These are phyloP conservation scores for Rauvolfia tetraphylla DNA, from an alignment of 257 asterid species.

Conservation along the genomic window DNA sequence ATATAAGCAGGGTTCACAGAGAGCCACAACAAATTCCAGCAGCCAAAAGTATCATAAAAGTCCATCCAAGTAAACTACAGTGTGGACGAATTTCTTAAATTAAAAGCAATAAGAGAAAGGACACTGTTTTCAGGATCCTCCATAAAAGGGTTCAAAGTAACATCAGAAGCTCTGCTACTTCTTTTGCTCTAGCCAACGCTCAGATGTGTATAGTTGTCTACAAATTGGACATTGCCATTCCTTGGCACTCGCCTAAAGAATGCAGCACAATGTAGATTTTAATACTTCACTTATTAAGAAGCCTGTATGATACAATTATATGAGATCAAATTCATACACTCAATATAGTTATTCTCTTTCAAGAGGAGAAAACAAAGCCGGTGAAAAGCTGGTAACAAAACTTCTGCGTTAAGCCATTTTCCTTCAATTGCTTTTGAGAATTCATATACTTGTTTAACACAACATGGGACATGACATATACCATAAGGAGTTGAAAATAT, in stretches of 20 bases:
- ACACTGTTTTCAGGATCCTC: neutral
- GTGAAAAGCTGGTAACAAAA: neutral
- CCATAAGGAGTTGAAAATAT: too few species aligned
- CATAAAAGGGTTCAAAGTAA: neutral
- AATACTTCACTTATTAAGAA: neutral
- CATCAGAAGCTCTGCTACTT: neutral
- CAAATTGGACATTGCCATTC: neutral
- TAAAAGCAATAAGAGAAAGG: neutral
- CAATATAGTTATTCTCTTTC: neutral
- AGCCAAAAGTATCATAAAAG: neutral
- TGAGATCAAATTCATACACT: neutral
- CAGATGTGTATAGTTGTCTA: neutral
- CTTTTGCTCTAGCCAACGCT: neutral
- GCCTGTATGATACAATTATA: neutral
- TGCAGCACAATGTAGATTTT: neutral
- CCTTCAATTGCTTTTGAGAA: neutral
- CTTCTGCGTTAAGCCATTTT: neutral
- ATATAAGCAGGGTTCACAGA: neutral
- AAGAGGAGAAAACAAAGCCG: neutral
- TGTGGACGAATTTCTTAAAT: neutral
- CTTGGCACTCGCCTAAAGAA: neutral
- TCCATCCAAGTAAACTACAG: neutral
- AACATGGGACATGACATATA: too few species aligned
- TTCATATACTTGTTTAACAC: neutral
- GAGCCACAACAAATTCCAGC: neutral